Evolutionary conservation across 331 rosid species (phyloP), one percentile per base, ranked within the genome.

Genomic region (Cydonia oblonga): DNA sequence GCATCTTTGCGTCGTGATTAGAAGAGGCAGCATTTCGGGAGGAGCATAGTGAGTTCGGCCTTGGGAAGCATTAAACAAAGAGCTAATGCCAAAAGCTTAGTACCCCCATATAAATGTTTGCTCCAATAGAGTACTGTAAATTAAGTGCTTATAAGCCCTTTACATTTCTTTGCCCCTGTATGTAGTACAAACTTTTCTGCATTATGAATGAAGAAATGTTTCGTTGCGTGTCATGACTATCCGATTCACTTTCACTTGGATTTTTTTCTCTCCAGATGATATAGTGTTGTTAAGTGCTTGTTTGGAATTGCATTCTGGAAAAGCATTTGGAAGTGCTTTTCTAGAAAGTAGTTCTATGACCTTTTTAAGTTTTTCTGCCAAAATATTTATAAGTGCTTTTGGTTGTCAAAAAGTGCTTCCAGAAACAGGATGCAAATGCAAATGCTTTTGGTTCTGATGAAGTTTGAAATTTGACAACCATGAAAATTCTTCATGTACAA

Each of bases 21-120:
- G 10, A 58, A 10, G 57, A 22, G 56, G 66, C 38, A 33, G 4
- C 66, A n/a, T 22, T 22, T 57, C 9, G 5, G 53, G 65, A n/a
- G 80, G 40, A 59, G 70, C 66, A 14, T 61, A 16, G 20, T 54
- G 18, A 52, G 22, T 68, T 75, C 60, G 67, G 79, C 46, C 66
- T 77, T 52, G 24, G 73, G 29, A 70, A 68, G 69, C 78, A 72
- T 22, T 7, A 67, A 61, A 40, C 32, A 49, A 13, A 57, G 69
- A 40, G 72, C 56, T 60, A 33, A 26, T 20, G 9, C 25, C 15
- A 7, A 40, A 60, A 53, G 61, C 30, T 20, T 59, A 6, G 13
- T 4, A 2, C 8, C n/a, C 24, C 25, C 24, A 12, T n/a, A 11
- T 30, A 16, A 23, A 40, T 72, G 68, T 72, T 60, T 60, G 44